These are phyloP conservation scores for Magnusiomyces tetraspermus DNA, from an alignment of 1,139 yeast genomes.

Conservation along the genomic window DNA sequence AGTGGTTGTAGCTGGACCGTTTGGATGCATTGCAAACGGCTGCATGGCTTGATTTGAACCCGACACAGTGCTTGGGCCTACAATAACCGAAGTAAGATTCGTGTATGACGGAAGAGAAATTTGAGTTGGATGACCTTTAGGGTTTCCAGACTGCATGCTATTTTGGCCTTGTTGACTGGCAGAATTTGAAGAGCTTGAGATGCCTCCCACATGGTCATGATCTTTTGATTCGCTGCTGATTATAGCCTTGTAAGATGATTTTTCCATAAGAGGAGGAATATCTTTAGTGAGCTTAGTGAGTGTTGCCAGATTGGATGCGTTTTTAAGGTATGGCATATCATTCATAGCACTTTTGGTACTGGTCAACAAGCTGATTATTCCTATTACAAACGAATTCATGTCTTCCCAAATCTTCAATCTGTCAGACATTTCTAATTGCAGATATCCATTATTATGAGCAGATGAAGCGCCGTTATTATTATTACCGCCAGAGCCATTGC, in stretches of 20 bases:
- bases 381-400: conserved; percentile 70
- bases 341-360: conserved; percentile 74
- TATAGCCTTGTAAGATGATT: conserved; percentile 40
- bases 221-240: conserved; percentile 9
- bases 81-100: background rate
- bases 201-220: background rate
- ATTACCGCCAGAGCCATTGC: background rate
- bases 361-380: conserved; percentile 73
- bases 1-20: background rate
- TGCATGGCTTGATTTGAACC: background rate
- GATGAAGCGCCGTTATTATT: background rate
- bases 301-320: conserved; percentile 69
- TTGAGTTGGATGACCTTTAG: background rate
- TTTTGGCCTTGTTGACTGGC: background rate
- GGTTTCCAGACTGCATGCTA: background rate
- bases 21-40: background rate
- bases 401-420: conserved; percentile 76
- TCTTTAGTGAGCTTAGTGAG: conserved; percentile 85
- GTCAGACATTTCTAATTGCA: conserved; percentile 36
- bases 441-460: background rate
- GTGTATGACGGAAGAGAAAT: background rate
- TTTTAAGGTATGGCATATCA: conserved; percentile 71
- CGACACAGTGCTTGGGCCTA: conserved; percentile 1
- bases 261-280: conserved; percentile 70
- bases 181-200: background rate